Evolutionary conservation across 176 grass and related monocot species (phyloP), one percentile per base, ranked within the genome.

Genomic region (Areca catechu): DNA sequence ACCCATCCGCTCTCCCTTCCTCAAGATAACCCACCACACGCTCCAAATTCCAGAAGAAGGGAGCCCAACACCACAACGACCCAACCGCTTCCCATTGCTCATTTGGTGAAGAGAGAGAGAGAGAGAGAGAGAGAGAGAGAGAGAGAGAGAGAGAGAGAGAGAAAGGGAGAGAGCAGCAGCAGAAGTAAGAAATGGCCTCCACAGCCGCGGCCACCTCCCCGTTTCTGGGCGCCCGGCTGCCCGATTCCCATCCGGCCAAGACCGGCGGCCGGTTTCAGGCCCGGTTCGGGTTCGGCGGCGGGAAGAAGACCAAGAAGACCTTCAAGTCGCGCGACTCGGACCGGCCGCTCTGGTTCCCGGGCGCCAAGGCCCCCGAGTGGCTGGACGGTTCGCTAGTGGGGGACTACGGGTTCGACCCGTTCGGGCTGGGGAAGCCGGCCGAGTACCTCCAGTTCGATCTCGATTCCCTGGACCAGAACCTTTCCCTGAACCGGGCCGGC

Each of bases 391-490:
- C 93, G 49, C 57, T 88, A 9, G 69, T 92, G 0, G 93, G 93
- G 5, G 93, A 97, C 71, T 97, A 92, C 54, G 93, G 93, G 50
- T 97, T 97, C 69, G 93, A 97, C 83, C 93, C 93, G 4, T 80
- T 75, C 14, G 93, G 87, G 1, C 93, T 97, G 10, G 93, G 83
- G 24, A 97, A 97, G 58, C 93, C 93, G 12, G 87, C 66, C 63
- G 93, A 97, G 93, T 97, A 97, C 86, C 77, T 97, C 69, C 93
- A 97, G 69, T 97, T 60, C 69, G 93, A 97, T 0, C 53, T 85
- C 56, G 93, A 97, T 78, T 88, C 83, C 24, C 82, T 97, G 66
- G 93, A 97, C 82, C 93, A 97, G 93, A 97, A 97, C 77, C 78
- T 97, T 58, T 83, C 93, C 5, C 82, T 80, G 86, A 97, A 97